Base-by-base conservation (phyloP, 306 rosid species). In the Pterocarpus santalinus region DNA sequence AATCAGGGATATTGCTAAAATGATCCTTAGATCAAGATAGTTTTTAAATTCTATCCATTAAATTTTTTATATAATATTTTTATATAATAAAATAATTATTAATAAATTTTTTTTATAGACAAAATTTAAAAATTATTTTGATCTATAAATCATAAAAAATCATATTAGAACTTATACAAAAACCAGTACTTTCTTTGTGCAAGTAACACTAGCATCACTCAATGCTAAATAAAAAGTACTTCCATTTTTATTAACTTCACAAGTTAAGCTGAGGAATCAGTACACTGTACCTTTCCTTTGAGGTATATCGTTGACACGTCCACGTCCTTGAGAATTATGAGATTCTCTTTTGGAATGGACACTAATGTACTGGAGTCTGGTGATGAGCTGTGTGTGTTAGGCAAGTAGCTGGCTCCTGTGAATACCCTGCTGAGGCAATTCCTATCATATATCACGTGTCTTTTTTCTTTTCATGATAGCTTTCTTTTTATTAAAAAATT, bases 341-440 rank as follows among this genome's bases (percentile, higher is more conserved):
- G 79, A 77, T 44, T 77, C 55, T 68, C 47, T 39, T 36, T 65
- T 67, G 14, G 39, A 73, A 9, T 82, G 33, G 72, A 55, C 36
- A 65, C 80, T 17, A 52, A 69, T 70, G 79, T 61, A 76, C 32
- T 76, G 77, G 83, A 81, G 83, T 73, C 55, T 69, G 81, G 80
- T 69, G 35, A 84, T 89, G 90, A 93, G 97, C 91, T 93, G 97
- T 83, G 86, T 53, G 81, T 81, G 71, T 75, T 86, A 85, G 85
- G 88, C 82, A 82, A 88, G 83, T 84, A 90, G 94, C 96, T 93
- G 94, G 90, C 90, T 69, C 55, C 49, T 77, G 86, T 44, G 81
- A 84, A 83, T 65, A 82, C 80, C 81, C 73, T 85, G 64, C 63
- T 77, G 77, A 83, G 85, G 60, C 89, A 85, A 22, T 22, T 78